Percentiles rank a stretch among this genome's conserved stretches.
phyloP scores from a whole-genome alignment of 2,329 filamentous ascomycete genomes.

The Emmonsia crescens region DNA sequence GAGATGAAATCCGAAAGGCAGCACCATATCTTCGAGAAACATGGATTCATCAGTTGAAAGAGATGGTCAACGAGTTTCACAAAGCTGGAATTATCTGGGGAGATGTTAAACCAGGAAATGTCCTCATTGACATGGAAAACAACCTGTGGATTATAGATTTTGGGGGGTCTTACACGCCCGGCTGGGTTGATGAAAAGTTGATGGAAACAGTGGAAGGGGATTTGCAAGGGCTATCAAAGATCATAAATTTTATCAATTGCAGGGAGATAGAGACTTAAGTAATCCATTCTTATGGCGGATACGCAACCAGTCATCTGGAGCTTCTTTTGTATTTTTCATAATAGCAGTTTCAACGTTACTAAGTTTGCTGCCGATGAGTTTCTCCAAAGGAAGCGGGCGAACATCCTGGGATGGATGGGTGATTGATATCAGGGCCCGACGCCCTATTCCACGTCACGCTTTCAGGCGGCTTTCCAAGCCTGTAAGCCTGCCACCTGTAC shows the following conservation, averaged over 20 bases:
- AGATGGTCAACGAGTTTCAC: slow-evolving; percentile 9
- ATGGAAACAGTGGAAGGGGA: slow-evolving; percentile 15
- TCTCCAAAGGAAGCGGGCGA: too few species aligned
- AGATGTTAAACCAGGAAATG: slow-evolving; percentile 20
- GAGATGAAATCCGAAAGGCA: not conserved
- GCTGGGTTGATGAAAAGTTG: slow-evolving; percentile 15
- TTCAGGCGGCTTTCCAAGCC: too few species aligned
- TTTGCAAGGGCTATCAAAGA: slow-evolving; percentile 10
- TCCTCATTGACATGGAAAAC: slow-evolving; percentile 17
- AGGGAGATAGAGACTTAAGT: not conserved
- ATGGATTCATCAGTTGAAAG: slow-evolving; percentile 3
- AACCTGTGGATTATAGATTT: slow-evolving; percentile 20
- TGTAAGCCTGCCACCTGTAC: too few species aligned
- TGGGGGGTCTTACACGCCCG: slow-evolving; percentile 16
- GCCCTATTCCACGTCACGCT: too few species aligned
- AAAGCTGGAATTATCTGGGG: slow-evolving; percentile 17
- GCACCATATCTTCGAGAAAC: slow-evolving; percentile 3
- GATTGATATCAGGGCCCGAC: too few species aligned
- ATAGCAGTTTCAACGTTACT: not conserved
- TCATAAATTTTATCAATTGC: slow-evolving; percentile 6
- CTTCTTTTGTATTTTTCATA: not conserved
- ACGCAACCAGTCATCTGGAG: not conserved
- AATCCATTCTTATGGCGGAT: not conserved
- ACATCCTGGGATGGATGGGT: too few species aligned
- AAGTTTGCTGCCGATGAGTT: too few species aligned